Conservation (phyloP, 768 basidiomycete genomes). For the Leucocoprinus sp. region DNA sequence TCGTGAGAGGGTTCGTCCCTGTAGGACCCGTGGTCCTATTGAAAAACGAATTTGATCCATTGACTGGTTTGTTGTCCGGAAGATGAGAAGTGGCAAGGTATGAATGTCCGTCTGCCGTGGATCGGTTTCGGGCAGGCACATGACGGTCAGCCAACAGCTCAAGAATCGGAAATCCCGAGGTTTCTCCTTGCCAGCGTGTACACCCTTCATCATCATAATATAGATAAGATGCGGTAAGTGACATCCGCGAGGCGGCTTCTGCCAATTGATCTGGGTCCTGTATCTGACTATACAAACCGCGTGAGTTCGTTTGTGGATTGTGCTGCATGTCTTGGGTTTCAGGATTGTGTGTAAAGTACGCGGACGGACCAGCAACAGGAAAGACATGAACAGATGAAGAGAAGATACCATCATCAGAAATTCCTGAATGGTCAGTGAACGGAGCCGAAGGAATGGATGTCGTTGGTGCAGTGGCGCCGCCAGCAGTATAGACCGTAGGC, state of each 20-base stretch:
- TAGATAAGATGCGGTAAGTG: slow-evolving; percentile 69
- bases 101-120: slow-evolving; percentile 12
- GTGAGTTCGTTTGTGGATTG: slow-evolving; percentile 32
- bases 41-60: slow-evolving; percentile 52
- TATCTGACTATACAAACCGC: slow-evolving; percentile 16
- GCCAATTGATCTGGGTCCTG: slow-evolving; percentile 35
- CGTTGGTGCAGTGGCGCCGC: slow-evolving; percentile 29
- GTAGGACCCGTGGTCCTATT: slow-evolving; percentile 66
- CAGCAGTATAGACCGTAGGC: slow-evolving; percentile 66
- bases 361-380: slow-evolving; percentile 75
- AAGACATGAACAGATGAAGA: slow-evolving; percentile 72
- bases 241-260: slow-evolving; percentile 56
- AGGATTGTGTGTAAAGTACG: slow-evolving; percentile 53
- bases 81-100: slow-evolving; percentile 12
- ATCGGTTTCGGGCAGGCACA: slow-evolving; percentile 25
- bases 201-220: slow-evolving; percentile 86
- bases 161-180: slow-evolving; percentile 83
- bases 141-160: slow-evolving; percentile 76
- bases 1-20: slow-evolving; percentile 77
- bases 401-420: slow-evolving; percentile 55
- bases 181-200: slow-evolving; percentile 88
- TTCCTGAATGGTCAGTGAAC: slow-evolving; percentile 32
- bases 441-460: slow-evolving; percentile 28
- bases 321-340: slow-evolving; percentile 36
- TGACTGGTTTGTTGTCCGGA: slow-evolving; percentile 22